Conservation (phyloP, 1,284 basidiomycete species). For the Neolentinus lepideus region DNA sequence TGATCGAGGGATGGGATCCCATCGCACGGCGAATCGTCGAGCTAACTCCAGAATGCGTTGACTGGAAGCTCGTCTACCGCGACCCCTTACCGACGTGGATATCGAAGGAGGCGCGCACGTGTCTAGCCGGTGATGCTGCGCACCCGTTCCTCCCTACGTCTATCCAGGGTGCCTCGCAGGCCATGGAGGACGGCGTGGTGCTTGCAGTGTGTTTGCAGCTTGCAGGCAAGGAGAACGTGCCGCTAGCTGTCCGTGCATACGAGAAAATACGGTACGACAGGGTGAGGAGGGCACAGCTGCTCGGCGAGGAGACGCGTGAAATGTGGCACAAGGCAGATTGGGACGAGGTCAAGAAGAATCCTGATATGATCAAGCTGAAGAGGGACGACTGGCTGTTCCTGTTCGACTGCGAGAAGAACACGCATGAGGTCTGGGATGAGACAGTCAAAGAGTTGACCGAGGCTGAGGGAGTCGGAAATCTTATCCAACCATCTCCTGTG, state of each 20-base stretch:
- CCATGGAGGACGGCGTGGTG: constrained; percentile 1
- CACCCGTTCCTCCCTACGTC: constrained; percentile 1
- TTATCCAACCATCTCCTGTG: not conserved
- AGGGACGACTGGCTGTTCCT: constrained; percentile 1
- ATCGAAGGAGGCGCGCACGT: constrained; percentile 1
- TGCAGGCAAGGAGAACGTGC: not conserved
- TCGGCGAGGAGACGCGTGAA: constrained; percentile 1
- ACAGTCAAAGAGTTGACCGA: not conserved
- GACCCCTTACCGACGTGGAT: constrained; percentile 12
- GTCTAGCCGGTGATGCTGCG: not conserved
- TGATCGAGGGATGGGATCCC: constrained; percentile 14
- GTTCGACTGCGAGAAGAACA: constrained; percentile 1
- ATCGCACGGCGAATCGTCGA: constrained; percentile 7
- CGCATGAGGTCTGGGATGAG: not conserved
- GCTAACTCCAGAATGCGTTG: constrained; percentile 10
- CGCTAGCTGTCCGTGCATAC: not conserved
- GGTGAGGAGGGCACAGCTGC: not conserved
- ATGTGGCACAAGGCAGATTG: constrained; percentile 2
- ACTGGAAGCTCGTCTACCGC: constrained; percentile 17
- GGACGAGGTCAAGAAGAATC: constrained; percentile 1
- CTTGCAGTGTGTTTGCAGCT: constrained; percentile 1
- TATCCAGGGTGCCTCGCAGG: constrained; percentile 1
- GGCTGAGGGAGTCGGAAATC: not conserved
- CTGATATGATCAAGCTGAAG: not conserved
- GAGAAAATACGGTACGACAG: constrained; percentile 1